Evolutionary conservation across 768 basidiomycete genomes (phyloP).

Genomic region (Lactarius indigo): DNA sequence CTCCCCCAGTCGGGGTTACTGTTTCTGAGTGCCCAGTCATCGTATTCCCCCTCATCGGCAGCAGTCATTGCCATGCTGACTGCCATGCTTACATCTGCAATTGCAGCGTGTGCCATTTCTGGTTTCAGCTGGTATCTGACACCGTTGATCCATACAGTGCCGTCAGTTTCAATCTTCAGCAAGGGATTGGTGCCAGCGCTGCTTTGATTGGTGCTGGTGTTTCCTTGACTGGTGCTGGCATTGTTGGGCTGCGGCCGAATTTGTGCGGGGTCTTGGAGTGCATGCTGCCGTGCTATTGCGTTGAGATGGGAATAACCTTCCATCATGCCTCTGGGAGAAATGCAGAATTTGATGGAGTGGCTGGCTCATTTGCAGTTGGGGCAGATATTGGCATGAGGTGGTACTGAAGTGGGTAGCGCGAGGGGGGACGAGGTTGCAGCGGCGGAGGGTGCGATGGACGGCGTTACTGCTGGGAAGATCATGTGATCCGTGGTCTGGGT

Average conservation of each 20-base stretch:
- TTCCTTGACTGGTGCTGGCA: no score
- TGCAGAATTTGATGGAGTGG: slow-evolving; percentile 4
- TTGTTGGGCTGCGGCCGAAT: neutral
- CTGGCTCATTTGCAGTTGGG: neutral
- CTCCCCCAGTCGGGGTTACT: neutral
- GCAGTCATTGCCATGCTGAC: neutral
- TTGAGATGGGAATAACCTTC: neutral
- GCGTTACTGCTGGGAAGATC: no score
- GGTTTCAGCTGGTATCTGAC: neutral
- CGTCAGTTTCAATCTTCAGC: neutral
- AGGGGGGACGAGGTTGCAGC: no score
- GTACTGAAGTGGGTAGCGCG: neutral
- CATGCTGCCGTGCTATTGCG: no score
- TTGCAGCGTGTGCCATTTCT: no score
- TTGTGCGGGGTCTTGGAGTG: slow-evolving; percentile 2
- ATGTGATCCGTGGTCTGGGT: no score
- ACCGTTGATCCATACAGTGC: neutral
- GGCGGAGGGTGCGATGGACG: no score
- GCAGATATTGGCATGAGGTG: neutral
- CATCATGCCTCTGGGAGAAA: slow-evolving; percentile 4
- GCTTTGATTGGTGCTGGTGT: no score
- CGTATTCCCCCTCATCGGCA: neutral
- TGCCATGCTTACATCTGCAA: no score
- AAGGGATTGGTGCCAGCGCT: neutral
- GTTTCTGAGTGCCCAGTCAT: neutral